Evolutionary conservation across 2,329 filamentous ascomycete species (phyloP), one percentile per base, ranked within the genome.

Genomic region (Dothistroma septosporum): DNA sequence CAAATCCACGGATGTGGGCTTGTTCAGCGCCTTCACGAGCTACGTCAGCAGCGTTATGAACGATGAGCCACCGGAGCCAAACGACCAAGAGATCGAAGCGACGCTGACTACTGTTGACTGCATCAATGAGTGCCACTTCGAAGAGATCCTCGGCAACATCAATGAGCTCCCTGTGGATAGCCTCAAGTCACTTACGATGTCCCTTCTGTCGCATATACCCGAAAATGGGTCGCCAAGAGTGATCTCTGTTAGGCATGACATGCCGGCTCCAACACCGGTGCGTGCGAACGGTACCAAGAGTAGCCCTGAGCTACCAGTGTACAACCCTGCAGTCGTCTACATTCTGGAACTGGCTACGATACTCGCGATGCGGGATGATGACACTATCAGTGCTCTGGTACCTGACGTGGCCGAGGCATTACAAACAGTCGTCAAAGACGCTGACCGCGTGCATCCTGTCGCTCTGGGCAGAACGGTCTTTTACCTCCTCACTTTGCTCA

Each of bases 41-140:
- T 99, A 97, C 71, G 92, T 99, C 33, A 96, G 92, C n/a, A 97
- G 93, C 74, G 97, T 99, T 74, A 94, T 95, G 47, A 95, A 94
- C 11, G 94, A 97, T 75, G 94, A 99, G 72, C 94, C 94, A 12
- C 94, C 94, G 0, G 94, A 99, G 77, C 94, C 94, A 2, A 97
- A 94, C 1, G 92, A 97, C 66, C 93, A 97, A 73, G 94, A 99
- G 74, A 82, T 99, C 32, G 94, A 99, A 71, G 96, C 94, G 72
- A 97, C 94, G 0, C 80, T 99, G 10, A 94, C 90, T 73, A 93
- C 94, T 0, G 90, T 97, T 2, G 94, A 97, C 73, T 99, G 93
- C 70, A 87, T 99, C 47, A 93, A 90, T 68, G 89, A 91, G 49
- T 99, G 94, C 74, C 87, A 89, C 58, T 88, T 97, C 72, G 86